Evolutionary conservation across 2,329 filamentous ascomycete species (phyloP).

Genomic region (Plectosphaerella plurivora): DNA sequence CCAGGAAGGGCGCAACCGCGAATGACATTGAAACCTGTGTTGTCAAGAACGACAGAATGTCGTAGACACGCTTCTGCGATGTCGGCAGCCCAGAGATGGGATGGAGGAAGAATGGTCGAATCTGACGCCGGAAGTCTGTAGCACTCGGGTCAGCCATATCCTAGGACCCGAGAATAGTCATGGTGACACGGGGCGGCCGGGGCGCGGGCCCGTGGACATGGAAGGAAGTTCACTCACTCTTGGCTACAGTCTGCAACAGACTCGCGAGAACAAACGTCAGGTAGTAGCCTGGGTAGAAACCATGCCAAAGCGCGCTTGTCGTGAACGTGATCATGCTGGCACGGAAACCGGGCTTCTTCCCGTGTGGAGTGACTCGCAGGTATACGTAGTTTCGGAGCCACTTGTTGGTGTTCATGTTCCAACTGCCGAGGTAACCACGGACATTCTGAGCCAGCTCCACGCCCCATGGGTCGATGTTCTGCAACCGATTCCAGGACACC

Average conservation of each 20-base stretch:
- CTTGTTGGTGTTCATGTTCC: slow-evolving; percentile 98
- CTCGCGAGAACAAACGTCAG: slow-evolving; percentile 84
- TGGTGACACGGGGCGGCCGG: not conserved
- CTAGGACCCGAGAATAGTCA: not conserved
- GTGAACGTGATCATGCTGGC: slow-evolving; percentile 91
- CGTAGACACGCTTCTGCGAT: slow-evolving; percentile 79
- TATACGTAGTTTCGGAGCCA: slow-evolving; percentile 98
- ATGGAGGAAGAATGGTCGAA: slow-evolving; percentile 90
- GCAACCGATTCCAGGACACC: slow-evolving; percentile 80
- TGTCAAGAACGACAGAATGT: slow-evolving; percentile 66
- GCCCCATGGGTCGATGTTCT: slow-evolving; percentile 81
- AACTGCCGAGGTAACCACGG: slow-evolving; percentile 83
- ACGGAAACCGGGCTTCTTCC: slow-evolving; percentile 93
- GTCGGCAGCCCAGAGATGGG: slow-evolving; percentile 66
- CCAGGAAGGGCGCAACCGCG: slow-evolving; percentile 76
- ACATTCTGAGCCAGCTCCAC: slow-evolving; percentile 92
- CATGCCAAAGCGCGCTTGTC: slow-evolving; percentile 96
- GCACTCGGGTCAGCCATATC: slow-evolving; percentile 1
- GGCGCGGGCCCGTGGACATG: not conserved
- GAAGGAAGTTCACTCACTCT: slow-evolving; percentile 62
- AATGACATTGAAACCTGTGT: slow-evolving; percentile 86
- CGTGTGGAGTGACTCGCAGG: slow-evolving; percentile 86
- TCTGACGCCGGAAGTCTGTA: slow-evolving; percentile 78
- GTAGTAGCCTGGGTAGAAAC: slow-evolving; percentile 97
- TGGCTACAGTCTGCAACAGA: slow-evolving; percentile 88